Conservation (phyloP, 331 rosid genomes). For the Quercus lobata region DNA sequence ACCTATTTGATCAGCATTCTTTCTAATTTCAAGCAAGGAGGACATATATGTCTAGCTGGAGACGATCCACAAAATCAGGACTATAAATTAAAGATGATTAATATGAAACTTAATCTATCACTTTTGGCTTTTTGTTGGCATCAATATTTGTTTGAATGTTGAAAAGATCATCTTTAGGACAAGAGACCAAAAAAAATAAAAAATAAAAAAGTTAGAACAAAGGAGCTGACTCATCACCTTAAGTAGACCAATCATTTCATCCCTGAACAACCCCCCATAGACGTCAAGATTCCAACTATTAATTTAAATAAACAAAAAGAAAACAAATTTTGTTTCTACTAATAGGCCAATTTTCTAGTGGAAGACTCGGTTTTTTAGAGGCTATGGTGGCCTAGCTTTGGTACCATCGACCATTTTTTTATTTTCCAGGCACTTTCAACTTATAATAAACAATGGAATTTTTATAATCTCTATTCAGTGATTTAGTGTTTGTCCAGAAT, state of each 20-base stretch:
- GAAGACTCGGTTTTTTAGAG: not conserved
- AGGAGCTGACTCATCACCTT: not conserved
- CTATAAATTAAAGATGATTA: not conserved
- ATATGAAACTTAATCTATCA: not conserved
- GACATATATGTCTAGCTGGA: not conserved
- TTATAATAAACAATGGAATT: not conserved
- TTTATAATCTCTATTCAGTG: not conserved
- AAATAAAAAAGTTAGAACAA: no score
- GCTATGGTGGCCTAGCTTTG: not conserved
- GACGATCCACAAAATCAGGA: not conserved
- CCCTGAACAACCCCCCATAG: not conserved
- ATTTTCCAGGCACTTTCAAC: not conserved
- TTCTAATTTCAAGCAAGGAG: not conserved
- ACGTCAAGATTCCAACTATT: not conserved
- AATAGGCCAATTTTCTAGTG: not conserved
- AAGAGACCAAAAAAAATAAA: not conserved
- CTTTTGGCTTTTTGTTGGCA: not conserved
- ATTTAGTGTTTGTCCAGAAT: not conserved
- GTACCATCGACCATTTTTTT: not conserved
- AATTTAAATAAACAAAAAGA: not conserved
- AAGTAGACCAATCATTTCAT: not conserved
- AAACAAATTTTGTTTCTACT: not conserved
- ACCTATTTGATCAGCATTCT: not conserved
- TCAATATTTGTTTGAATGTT: not conserved
- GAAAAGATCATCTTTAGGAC: not conserved